A percentile compares a stretch with the other conserved stretches of the same genome.
Conservation (phyloP, 2,329 filamentous ascomycete genomes). For the Hortaea sp. region DNA sequence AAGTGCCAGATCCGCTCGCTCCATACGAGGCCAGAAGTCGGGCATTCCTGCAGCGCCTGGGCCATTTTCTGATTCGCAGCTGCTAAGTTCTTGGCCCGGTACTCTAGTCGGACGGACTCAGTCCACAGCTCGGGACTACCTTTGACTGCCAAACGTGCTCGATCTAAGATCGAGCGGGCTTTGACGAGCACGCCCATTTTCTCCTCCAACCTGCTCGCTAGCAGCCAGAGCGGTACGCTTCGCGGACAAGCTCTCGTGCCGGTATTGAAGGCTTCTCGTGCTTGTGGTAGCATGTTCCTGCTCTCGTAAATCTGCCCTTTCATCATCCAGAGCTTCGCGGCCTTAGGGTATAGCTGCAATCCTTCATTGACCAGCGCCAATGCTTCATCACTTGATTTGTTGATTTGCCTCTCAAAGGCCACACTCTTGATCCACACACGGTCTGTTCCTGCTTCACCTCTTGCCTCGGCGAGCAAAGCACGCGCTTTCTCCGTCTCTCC, state of each 20-base stretch:
- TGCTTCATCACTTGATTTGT: constrained; percentile 67
- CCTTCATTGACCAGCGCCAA: constrained; percentile 81
- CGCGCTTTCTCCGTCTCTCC: constrained; percentile 72
- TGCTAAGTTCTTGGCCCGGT: constrained; percentile 68
- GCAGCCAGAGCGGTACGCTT: constrained; percentile 79
- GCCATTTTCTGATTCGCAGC: constrained; percentile 93
- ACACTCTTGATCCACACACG: constrained; percentile 96
- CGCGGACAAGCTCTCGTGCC: constrained; percentile 80
- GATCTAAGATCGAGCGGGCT: constrained; percentile 85
- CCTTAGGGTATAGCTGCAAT: constrained; percentile 72
- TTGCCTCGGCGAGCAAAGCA: constrained; percentile 68
- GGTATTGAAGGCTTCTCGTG: constrained; percentile 78
- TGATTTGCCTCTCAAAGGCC: constrained; percentile 79
- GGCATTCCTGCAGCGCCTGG: constrained; percentile 81
- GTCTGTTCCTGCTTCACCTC: constrained; percentile 84
- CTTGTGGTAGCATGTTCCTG: constrained; percentile 67
- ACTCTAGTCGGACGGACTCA: constrained; percentile 87
- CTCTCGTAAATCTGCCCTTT: constrained; percentile 96
- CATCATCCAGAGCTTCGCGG: constrained; percentile 93
- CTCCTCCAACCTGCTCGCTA: constrained; percentile 83
- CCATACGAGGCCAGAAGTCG: constrained; percentile 80
- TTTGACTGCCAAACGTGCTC: constrained; percentile 76
- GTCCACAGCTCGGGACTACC: constrained; percentile 80
- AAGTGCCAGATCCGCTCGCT: constrained; percentile 92
- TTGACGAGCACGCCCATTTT: constrained; percentile 74